Conservation (phyloP, 2,329 filamentous ascomycete species). For the Paraconiothyrium brasiliense region DNA sequence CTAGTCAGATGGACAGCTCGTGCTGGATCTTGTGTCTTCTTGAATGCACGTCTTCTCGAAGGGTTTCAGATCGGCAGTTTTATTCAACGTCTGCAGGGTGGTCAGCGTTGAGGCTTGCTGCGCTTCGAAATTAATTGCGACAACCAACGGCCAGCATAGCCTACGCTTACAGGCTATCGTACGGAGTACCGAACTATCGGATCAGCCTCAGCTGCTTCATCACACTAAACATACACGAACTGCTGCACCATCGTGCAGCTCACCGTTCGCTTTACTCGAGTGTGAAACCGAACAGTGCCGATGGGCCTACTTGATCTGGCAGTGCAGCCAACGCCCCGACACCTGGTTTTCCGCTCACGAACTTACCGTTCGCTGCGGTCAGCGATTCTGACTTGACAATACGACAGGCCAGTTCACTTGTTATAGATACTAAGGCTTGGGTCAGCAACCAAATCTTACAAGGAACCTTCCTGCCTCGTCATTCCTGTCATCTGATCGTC, state of each 20-base stretch:
- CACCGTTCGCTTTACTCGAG: slow-evolving; percentile 10
- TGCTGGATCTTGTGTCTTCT: slow-evolving; percentile 29
- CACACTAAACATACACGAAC: slow-evolving; percentile 23
- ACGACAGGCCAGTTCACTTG: slow-evolving; percentile 1
- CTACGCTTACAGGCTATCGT: slow-evolving; percentile 17
- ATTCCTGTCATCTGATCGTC: slow-evolving; percentile 10
- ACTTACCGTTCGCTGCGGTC: slow-evolving; percentile 12
- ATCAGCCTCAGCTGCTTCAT: slow-evolving; percentile 16
- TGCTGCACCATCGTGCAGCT: slow-evolving; percentile 14
- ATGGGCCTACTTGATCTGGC: slow-evolving; percentile 10
- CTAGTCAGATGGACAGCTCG: slow-evolving; percentile 38
- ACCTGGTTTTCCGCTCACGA: slow-evolving; percentile 20
- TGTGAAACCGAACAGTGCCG: slow-evolving; percentile 6
- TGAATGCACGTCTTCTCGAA: slow-evolving; percentile 21
- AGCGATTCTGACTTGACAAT: slow-evolving; percentile 5
- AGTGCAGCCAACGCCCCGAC: slow-evolving; percentile 16
- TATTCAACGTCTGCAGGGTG: slow-evolving; percentile 26
- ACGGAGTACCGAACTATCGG: slow-evolving; percentile 19
- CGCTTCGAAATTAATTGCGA: slow-evolving; percentile 26
- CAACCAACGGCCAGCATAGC: slow-evolving; percentile 16
- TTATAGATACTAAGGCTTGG: slow-evolving; percentile 1
- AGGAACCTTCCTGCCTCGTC: background rate
- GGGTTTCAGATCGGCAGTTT: slow-evolving; percentile 24
- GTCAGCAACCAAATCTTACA: slow-evolving; percentile 9
- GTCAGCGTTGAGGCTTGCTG: slow-evolving; percentile 36